These are phyloP conservation scores for Serendipita vermifera DNA, from an alignment of 768 basidiomycete species.

Conservation along the genomic window DNA sequence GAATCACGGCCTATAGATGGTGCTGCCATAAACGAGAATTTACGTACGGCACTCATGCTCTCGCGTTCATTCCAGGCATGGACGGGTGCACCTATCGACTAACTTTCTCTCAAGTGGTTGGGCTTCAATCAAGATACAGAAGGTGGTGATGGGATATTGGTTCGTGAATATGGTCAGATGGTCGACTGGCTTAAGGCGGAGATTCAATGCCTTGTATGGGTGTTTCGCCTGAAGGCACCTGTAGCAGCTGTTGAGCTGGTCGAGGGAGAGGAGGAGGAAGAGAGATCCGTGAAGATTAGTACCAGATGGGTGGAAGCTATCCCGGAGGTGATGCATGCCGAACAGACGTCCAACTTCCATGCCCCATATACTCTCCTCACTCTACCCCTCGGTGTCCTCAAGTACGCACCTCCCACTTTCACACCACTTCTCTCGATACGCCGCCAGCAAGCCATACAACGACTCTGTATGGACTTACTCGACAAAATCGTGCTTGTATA, in stretches of 20 bases:
- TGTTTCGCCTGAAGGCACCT: background rate
- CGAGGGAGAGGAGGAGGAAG: too few relatives aligned
- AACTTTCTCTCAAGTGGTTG: conserved; percentile 16
- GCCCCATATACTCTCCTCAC: conserved; percentile 13
- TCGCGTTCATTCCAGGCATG: conserved; percentile 13
- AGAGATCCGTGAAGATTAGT: too few relatives aligned
- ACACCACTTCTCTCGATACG: conserved; percentile 16
- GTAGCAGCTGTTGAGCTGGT: too few relatives aligned
- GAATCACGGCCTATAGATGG: too few relatives aligned
- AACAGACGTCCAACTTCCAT: too few relatives aligned
- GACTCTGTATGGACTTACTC: conserved; percentile 18
- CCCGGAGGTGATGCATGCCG: too few relatives aligned
- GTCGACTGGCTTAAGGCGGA: background rate
- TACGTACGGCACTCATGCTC: background rate
- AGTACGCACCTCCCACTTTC: conserved; percentile 15
- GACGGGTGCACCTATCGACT: conserved; percentile 15
- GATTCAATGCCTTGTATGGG: conserved; percentile 11
- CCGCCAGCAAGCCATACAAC: conserved; percentile 13
- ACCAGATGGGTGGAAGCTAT: too few relatives aligned
- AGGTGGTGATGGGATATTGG: conserved; percentile 13
- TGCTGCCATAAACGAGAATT: conserved; percentile 25
- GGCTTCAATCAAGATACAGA: conserved; percentile 14
- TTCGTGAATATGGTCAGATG: conserved; percentile 7
- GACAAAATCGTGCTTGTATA: conserved; percentile 22
- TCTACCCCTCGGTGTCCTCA: conserved; percentile 20